Evolutionary conservation across 768 basidiomycete species (phyloP).

Genomic region (Trametes coccinea): DNA sequence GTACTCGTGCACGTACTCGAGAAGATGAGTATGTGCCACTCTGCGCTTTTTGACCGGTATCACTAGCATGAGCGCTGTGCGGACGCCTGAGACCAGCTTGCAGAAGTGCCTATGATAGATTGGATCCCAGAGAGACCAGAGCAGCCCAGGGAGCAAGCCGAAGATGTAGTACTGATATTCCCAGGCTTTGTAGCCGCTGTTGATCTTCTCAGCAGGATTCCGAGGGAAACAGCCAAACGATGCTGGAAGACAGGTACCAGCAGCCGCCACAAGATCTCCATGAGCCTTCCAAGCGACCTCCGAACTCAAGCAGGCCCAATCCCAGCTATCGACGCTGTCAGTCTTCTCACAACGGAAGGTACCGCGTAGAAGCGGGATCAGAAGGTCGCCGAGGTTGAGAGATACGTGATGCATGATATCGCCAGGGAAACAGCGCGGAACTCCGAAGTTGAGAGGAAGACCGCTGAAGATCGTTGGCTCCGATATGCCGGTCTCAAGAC

Average conservation of each 20-base stretch:
- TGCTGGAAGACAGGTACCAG: constrained; percentile 36
- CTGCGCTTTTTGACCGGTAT: constrained; percentile 22
- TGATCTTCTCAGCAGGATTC: constrained; percentile 41
- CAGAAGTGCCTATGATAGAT: constrained; percentile 31
- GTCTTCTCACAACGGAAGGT: constrained; percentile 23
- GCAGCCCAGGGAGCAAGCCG: constrained; percentile 27
- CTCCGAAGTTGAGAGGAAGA: constrained; percentile 22
- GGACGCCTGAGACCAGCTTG: constrained; percentile 28
- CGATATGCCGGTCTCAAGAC: constrained; percentile 36
- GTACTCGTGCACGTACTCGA: constrained; percentile 35
- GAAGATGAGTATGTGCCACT: constrained; percentile 30
- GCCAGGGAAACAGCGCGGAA: constrained; percentile 33
- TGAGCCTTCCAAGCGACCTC: constrained; percentile 36
- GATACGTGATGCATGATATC: constrained; percentile 42
- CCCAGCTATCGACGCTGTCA: constrained; percentile 33
- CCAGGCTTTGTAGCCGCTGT: constrained; percentile 34
- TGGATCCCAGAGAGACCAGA: constrained; percentile 25
- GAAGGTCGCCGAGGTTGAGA: constrained; percentile 40
- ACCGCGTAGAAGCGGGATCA: constrained; percentile 35
- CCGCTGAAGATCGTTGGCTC: constrained; percentile 38
- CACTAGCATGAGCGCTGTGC: constrained; percentile 19
- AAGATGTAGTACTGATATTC: constrained; percentile 30
- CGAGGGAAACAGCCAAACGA: constrained; percentile 43
- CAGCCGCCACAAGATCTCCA: constrained; percentile 35
- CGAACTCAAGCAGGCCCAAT: constrained; percentile 29